Base-by-base conservation (phyloP, 2,329 filamentous ascomycete species). In the Parasarocladium wereldwijsianum region DNA sequence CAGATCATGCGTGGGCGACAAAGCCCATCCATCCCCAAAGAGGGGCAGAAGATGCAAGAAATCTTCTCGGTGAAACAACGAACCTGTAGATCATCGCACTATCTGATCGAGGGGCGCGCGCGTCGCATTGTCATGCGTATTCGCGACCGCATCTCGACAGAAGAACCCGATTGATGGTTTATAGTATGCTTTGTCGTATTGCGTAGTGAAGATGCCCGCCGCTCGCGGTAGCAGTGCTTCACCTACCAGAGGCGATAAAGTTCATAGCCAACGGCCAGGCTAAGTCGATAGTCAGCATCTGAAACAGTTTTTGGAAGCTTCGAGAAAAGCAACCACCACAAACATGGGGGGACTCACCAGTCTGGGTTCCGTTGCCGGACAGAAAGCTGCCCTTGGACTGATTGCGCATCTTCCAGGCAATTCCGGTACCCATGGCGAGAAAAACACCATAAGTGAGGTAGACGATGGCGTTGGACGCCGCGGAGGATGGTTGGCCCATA, bases 211-310 rank as follows among this genome's bases (percentile, higher is more conserved):
- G 27, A 18, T 26, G 38, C 41, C 37, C 43, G 38, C 36, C 42
- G 42, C 36, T 39, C 18, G n/a, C 8, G 9, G n/a, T 8, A 36
- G 35, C 38, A 29, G 17, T 21, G 50, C 51, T 54, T 54, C 57
- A 87, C 82, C 87, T 74, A 90, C 82, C 80, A 62, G 81, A 83
- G 54, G 82, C 82, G 60, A 90, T 81, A 62, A 90, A 90, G 60
- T 90, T 90, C 50, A 90, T 65, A 53, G 82, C 80, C 55, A 90
- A 61, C 43, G 82, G 82, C 40, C 84, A 59, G 40, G 78, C 82
- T 90, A 45, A 27, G 36, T 42, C 38, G 31, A 8, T 29, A 36
- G 47, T 59, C 41, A 59, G 52, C 41, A 32, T 12, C 27, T 18
- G 17, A 17, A 8, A 8, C 25, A 17, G 12, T 8, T 6, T 24